Evolutionary conservation across 768 basidiomycete genomes (phyloP).

Genomic region (Leucocoprinus sp.): DNA sequence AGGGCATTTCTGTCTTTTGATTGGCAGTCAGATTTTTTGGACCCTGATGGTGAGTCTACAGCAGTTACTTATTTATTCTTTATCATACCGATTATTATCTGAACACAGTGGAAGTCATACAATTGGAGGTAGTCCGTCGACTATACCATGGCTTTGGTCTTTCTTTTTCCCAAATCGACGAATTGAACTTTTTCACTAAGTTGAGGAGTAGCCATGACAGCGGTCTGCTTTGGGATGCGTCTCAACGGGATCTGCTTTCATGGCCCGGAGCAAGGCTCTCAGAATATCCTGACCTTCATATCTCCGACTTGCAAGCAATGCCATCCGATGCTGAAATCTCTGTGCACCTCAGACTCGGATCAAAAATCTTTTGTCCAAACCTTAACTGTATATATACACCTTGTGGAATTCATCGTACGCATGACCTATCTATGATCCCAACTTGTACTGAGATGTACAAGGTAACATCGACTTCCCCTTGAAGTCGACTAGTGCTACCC

Average conservation of each 20-base stretch:
- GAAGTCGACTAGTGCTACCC: not conserved
- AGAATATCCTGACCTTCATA: slow-evolving; percentile 6
- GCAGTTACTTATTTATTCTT: not conserved
- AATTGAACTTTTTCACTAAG: slow-evolving; percentile 14
- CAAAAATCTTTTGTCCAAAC: slow-evolving; percentile 36
- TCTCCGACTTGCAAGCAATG: slow-evolving; percentile 7
- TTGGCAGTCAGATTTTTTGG: slow-evolving; percentile 29
- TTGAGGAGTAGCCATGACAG: slow-evolving; percentile 18
- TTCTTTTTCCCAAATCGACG: slow-evolving; percentile 28
- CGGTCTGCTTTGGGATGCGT: slow-evolving; percentile 35
- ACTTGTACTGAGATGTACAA: not conserved
- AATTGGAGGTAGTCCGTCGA: slow-evolving; percentile 34
- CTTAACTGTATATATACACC: slow-evolving; percentile 32
- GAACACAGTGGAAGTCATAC: slow-evolving; percentile 38
- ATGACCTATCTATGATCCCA: not conserved
- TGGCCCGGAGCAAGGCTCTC: slow-evolving; percentile 25
- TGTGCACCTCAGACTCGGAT: slow-evolving; percentile 22
- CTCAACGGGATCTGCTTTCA: slow-evolving; percentile 33
- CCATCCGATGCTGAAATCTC: slow-evolving; percentile 22
- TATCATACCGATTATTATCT: not conserved
- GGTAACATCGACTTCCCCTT: not conserved
- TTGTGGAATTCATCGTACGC: slow-evolving; percentile 32
- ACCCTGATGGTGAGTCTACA: slow-evolving; percentile 41
- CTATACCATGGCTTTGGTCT: slow-evolving; percentile 25
- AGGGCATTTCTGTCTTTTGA: slow-evolving; percentile 19